Evolutionary conservation across 768 basidiomycete genomes (phyloP), one percentile per base, ranked within the genome.

Genomic region (Psilocybe azurescens): DNA sequence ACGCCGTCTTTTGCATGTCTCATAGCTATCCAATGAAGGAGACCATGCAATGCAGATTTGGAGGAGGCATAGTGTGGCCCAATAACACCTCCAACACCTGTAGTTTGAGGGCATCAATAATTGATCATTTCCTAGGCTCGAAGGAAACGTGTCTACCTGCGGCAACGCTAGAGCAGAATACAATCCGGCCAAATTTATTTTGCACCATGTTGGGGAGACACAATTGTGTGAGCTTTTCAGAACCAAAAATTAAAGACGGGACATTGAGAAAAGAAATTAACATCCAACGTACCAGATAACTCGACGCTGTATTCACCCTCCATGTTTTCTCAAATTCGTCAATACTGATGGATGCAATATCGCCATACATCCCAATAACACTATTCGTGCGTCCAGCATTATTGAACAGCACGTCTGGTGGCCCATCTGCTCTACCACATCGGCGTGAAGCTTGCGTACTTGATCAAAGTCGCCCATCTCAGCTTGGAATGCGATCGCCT

Each of bases 31-130:
- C 85, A 85, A 62, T 85, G 85, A 39, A 85, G 70, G 5, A 85
- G 73, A 0, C 85, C 85, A 62, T 85, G 83, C 61, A 85, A 64
- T 2, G 83, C 85, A 1, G 83, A 79, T 61, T 86, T 86, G 0
- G 84, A 84, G 0, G 83, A 84, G 5, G 85, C 83, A 57, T 86
- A 85, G 59, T 86, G 85, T 0, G 85, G 84, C 0, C 85, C 85
- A 48, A 86, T 74, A 1, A 85, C 81, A 1, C 85, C 85, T 11
- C 84, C 85, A 28, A 77, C 82, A 1, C 80, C 82, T 73, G 39
- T 1, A 28, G 39, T 9, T 10, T 6, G 24, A 53, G 2, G n/a
- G 44, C 9, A n/a, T 57, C 44, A 48, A 32, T 2, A 29, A 30
- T 47, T 44, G 52, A 44, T 3, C 6, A 24, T 51, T 36, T 14